Conservation (phyloP, 805 yeast genomes). For the Ogataea dorogensis region DNA sequence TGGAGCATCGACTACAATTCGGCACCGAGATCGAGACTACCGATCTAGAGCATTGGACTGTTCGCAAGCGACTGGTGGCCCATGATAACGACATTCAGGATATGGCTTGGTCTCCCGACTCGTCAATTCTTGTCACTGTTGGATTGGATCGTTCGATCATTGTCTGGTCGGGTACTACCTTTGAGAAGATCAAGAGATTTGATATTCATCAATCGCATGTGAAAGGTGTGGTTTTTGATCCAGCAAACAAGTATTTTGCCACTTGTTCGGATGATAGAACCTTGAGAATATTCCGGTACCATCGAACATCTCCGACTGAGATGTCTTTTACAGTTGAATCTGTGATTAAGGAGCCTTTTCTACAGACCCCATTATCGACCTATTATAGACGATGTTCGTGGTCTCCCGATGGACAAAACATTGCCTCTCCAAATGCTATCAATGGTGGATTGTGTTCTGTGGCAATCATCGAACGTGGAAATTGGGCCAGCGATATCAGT, state of each 20-base stretch:
- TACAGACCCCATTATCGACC: slow-evolving; percentile 85
- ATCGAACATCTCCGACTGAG: slow-evolving; percentile 61
- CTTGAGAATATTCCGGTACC: slow-evolving; percentile 82
- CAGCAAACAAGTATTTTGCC: slow-evolving; percentile 96
- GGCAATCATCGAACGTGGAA: slow-evolving; percentile 71
- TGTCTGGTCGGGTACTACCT: slow-evolving; percentile 90
- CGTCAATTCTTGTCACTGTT: slow-evolving; percentile 84
- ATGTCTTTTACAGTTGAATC: slow-evolving; percentile 85
- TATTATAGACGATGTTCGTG: slow-evolving; percentile 85
- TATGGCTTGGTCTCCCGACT: slow-evolving; percentile 97
- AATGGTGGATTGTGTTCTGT: slow-evolving; percentile 80
- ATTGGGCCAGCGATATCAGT: slow-evolving; percentile 73
- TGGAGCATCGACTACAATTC: slow-evolving; percentile 25
- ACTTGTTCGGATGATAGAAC: slow-evolving; percentile 96
- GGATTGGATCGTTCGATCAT: slow-evolving; percentile 92
- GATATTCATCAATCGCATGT: slow-evolving; percentile 95
- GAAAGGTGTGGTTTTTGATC: slow-evolving; percentile 95
- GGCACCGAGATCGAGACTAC: slow-evolving; percentile 41
- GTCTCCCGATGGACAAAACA: slow-evolving; percentile 89
- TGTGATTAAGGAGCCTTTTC: slow-evolving; percentile 79
- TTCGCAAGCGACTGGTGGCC: slow-evolving; percentile 86
- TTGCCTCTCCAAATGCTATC: slow-evolving; percentile 83
- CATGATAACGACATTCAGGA: slow-evolving; percentile 98
- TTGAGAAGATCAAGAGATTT: slow-evolving; percentile 83
- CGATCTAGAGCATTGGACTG: slow-evolving; percentile 92